Base-by-base conservation (phyloP, 1,284 basidiomycete genomes). In the Neonothopanus nambi region DNA sequence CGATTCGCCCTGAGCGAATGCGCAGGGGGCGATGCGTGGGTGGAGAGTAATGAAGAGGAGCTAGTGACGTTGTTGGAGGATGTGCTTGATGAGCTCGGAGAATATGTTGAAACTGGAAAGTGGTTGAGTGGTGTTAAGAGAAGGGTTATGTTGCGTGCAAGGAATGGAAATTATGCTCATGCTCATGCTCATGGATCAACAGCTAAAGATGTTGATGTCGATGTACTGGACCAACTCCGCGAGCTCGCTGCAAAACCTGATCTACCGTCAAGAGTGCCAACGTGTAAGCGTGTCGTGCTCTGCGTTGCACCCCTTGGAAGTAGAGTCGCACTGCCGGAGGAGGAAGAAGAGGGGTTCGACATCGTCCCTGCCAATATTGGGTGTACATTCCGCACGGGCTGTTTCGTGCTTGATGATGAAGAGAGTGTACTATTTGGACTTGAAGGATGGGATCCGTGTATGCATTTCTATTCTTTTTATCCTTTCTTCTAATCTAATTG, bases 271-370 rank as follows among this genome's bases (percentile, higher is more conserved):
- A 64, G 69, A 12, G 65, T 67, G 26, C 66, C 69, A 3, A 58
- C 65, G 9, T 63, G 70, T 6, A 75, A 71, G 46, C 80, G 82
- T 58, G 62, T 85, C 1, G 61, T 84, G 11, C 67, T 86, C 3
- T 80, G 77, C 42, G 68, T 80, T 0, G 65, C 73, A 12, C 73
- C 73, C 13, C 68, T 70, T 26, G 71, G 69, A 17, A 61, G 61
- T 49, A 63, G 60, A 30, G 37, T 60, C 11, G 52, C 66, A 2
- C 45, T 72, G 15, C 64, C 73, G n/a, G 55, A 60, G 3, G 73
- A 68, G 62, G 55, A 76, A 48, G 73, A 77, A 44, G 67, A 67
- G 54, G 75, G 70, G 2, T 76, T 76, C 52, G 69, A 73, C 50
- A 52, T 77, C 20, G 54, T 78, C 6, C 73, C 73, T 6, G 58